Evolutionary conservation across 176 grass and related monocot genomes (phyloP).

Genomic region (Aegilops speltoides): DNA sequence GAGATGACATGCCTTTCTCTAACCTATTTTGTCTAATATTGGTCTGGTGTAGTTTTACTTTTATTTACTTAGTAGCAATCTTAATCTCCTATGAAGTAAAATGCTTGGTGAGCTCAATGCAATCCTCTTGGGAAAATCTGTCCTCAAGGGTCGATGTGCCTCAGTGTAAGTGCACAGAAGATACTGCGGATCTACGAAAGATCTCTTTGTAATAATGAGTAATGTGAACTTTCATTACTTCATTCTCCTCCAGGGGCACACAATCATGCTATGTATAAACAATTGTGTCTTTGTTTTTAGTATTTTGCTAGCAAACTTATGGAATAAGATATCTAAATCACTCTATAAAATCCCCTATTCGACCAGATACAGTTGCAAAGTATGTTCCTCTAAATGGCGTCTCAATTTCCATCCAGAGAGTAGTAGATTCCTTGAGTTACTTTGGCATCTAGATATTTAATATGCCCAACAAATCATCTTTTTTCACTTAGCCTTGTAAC

Average conservation of each 20-base stretch:
- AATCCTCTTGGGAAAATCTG: too few relatives aligned
- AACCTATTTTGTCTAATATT: too few relatives aligned
- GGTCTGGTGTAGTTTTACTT: too few relatives aligned
- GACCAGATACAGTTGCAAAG: background rate
- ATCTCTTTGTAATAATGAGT: too few relatives aligned
- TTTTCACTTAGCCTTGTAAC: background rate
- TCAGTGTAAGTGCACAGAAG: too few relatives aligned
- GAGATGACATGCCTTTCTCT: too few relatives aligned
- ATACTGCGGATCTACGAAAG: too few relatives aligned
- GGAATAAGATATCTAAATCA: background rate
- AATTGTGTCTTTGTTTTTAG: background rate
- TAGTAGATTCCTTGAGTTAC: background rate
- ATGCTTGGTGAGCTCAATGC: too few relatives aligned
- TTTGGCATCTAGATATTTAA: background rate
- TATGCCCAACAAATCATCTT: background rate
- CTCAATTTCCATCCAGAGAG: background rate
- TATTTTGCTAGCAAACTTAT: background rate
- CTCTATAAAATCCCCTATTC: background rate
- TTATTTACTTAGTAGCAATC: too few relatives aligned
- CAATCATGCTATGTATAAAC: background rate
- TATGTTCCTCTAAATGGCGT: background rate
- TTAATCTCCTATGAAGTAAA: too few relatives aligned
- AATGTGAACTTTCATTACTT: background rate
- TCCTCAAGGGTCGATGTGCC: too few relatives aligned
- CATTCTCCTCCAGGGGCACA: background rate